phyloP scores from a whole-genome alignment of 805 yeast genomes.

The Barnettozyma californica region DNA sequence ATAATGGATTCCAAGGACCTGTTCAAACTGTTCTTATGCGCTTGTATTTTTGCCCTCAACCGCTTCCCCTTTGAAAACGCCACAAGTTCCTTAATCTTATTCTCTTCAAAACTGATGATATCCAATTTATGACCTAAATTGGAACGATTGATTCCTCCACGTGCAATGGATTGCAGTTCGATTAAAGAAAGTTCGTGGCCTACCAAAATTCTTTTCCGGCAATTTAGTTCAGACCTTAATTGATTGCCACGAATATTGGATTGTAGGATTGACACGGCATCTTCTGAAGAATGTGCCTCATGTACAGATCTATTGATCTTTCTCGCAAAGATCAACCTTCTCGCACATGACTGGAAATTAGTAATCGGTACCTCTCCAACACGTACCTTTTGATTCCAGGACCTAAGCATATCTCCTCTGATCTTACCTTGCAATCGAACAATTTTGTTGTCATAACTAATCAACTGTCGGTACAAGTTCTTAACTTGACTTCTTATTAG shows the following conservation, averaged over 20 bases:
- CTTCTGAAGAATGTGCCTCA: constrained; percentile 22
- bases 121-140: constrained; percentile 21
- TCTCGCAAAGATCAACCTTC: constrained; percentile 29
- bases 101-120: constrained; percentile 23
- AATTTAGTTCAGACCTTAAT: constrained; percentile 9
- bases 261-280: constrained; percentile 33
- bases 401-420: constrained; percentile 10
- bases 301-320: constrained; percentile 16
- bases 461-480: constrained; percentile 12
- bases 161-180: constrained; percentile 48
- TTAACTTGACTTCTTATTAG: constrained; percentile 25
- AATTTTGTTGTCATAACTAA: constrained; percentile 15
- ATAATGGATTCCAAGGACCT: constrained; percentile 24
- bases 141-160: constrained; percentile 38
- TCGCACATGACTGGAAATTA: constrained; percentile 32
- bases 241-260: constrained; percentile 29
- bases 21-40: neutral
- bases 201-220: constrained; percentile 1
- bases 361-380: constrained; percentile 17
- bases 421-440: constrained; percentile 16
- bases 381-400: constrained; percentile 1
- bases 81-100: constrained; percentile 29
- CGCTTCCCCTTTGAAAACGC: constrained; percentile 34
- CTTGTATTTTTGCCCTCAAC: constrained; percentile 26
- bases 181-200: constrained; percentile 22